Base-by-base conservation (phyloP, 805 yeast species). In the Zygosaccharomyces lentus region DNA sequence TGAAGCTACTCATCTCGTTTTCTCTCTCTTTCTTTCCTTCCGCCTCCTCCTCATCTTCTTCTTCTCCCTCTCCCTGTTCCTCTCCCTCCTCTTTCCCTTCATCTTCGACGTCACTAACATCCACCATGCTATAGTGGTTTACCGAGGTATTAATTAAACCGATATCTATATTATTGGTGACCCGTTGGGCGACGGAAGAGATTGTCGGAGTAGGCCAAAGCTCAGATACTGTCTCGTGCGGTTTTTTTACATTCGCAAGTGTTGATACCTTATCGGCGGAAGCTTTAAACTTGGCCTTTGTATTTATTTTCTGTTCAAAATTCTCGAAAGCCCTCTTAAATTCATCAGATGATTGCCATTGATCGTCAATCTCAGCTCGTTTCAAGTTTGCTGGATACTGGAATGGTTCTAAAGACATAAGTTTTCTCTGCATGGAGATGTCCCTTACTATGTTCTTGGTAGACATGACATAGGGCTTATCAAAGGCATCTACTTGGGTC, bases 361-460 rank as follows among this genome's bases (percentile, higher is more conserved):
- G 34, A 0, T 58, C 56, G 1, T 49, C 37, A 0, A 46, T 40
- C 6, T 39, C 32, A 10, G 23, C 15, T 36, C 80, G 58, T 1
- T 54, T 43, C 3, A 68, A 26, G 51, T 55, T 37, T 23, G 62
- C 26, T 17, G 61, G 45, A 13, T 55, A 51, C 3, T 63, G 47
- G 42, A 69, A 71, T 0, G 56, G 48, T 0, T 56, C 53, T 29
- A 76, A 52, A 6, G 72, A 70, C 37, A 72, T 61, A 2, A 62
- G 34, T n/a, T 66, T 64, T 43, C 87, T 67, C 47, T 81, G 82
- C 48, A 57, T 73, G 23, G 58, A 62, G 7, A 81, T 73, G 54
- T 87, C 95, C 25, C 73, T 72, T 65, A 84, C 73, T 9, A 88
- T 68, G 32, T 75, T 77, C 41, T 69, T 72, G 6, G 89, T 81